Conservation (phyloP, 202 grass and related monocot genomes). For the Saccharum hybrid region DNA sequence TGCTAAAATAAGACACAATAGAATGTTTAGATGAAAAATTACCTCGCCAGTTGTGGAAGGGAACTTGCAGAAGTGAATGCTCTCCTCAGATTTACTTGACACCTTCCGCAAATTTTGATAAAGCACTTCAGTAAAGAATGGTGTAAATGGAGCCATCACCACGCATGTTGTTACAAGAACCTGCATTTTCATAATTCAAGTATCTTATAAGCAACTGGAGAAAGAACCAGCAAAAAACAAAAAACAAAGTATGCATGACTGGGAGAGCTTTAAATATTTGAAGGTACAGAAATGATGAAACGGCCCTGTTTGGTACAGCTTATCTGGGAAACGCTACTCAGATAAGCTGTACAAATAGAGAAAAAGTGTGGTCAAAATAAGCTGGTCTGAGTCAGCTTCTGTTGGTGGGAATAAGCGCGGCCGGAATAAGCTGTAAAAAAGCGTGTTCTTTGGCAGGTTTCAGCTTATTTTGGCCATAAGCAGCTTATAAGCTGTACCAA, state of each 20-base stretch:
- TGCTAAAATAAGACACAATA: conserved; percentile 32
- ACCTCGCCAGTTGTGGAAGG: conserved; percentile 89
- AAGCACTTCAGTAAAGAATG: conserved; percentile 97
- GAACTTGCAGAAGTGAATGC: conserved; percentile 93
- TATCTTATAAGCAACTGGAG: conserved; percentile 18
- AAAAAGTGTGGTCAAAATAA: too few relatives aligned
- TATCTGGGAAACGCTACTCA: too few relatives aligned
- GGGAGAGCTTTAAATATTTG: conserved; percentile 30
- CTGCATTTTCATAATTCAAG: conserved; percentile 54
- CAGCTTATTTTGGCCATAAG: too few relatives aligned
- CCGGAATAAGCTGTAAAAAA: too few relatives aligned
- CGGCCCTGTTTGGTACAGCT: too few relatives aligned
- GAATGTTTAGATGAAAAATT: conserved; percentile 35
- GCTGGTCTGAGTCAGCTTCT: too few relatives aligned
- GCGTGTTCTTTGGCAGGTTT: too few relatives aligned
- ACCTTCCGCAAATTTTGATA: conserved; percentile 96
- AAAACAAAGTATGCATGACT: conserved; percentile 16
- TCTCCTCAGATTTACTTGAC: conserved; percentile 74
- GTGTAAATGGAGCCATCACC: conserved; percentile 96
- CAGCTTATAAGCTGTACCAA: too few relatives aligned
- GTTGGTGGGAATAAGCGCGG: too few relatives aligned
- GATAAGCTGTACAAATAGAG: too few relatives aligned
- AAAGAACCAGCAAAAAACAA: conserved; percentile 36
- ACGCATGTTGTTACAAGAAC: conserved; percentile 90
- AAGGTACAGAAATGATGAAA: conserved; percentile 27